Base-by-base conservation (phyloP, 805 yeast genomes). In the Naumovozyma castellii region DNA sequence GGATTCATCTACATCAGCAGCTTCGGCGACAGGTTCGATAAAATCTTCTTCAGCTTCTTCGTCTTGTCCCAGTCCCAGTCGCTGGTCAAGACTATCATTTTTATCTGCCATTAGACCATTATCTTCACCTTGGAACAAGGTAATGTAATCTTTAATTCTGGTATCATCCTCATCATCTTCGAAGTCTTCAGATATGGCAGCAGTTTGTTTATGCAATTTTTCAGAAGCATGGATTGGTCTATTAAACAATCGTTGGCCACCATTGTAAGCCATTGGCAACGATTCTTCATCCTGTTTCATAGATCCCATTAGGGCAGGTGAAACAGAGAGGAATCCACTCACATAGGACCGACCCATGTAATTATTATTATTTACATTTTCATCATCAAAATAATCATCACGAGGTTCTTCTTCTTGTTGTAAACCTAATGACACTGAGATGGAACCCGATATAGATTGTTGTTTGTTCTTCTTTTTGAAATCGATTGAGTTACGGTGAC, bases 191-290 rank as follows among this genome's bases (percentile, higher is more conserved):
- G 62, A 53, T 10, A 61, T 44, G n/a, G 50, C 54, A 0, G 63
- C 65, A 1, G 66, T 60, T 36, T 60, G 58, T 37, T 46, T 55
- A 37, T 60, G 64, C 30, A 60, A 40, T 16, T 43, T 51, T 19
- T 44, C 44, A 2, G 64, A 40, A 31, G 47, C 53, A 39, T 58
- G 59, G 4, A 61, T 59, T 12, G 52, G 42, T 32, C 27, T 42
- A 25, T 27, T 40, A n/a, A 33, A 18, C 10, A 10, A 6, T 8
- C 20, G 31, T 10, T 36, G 27, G 33, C 37, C 49, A 12, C 27
- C 27, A 22, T 22, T 22, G 10, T 22, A 22, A 6, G 49, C 39
- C 2, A 42, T 29, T 12, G 50, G 55, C 18, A 47, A 29, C 6
- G 38, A 33, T n/a, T 43, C 40, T 8, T 22, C 13, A 14, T 44